Base-by-base conservation (phyloP, 2,329 filamentous ascomycete species). In the Penicillium sp. region DNA sequence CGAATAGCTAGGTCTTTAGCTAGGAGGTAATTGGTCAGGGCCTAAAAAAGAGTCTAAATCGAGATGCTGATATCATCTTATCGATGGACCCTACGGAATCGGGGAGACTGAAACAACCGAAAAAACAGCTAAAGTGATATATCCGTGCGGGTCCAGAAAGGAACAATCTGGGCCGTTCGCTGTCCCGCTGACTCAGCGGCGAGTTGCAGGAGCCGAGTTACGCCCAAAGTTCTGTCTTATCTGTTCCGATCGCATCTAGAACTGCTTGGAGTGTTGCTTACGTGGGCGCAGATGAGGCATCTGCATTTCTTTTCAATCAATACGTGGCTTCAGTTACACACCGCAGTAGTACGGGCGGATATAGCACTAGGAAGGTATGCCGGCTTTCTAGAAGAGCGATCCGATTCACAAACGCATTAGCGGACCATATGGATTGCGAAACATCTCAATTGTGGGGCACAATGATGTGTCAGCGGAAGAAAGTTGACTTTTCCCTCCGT, bases 381-480 rank as follows among this genome's bases (percentile, higher is more conserved):
- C 18, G 8, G 8, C 2, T 12, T 20, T 37, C 8, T 20, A 9
- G 15, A 18, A 33, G 15, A 37, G 33, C 18, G 18, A 8, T 20
- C 33, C 12, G 8, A 23, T 10, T 37, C 5, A 8, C 7, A 18
- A 20, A 8, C 20, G 15, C 7, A 37, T 37, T 4, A 7, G 3
- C n/a, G 3, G 33, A 37, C 3, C 6, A 35, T 2, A 35, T 18
- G 6, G 18, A 18, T 15, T 3, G n/a, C 15, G 9, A 28, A 28
- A 9, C 27, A 7, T 2, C 27, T 10, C 7, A 28, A 8, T 35
- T 18, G 6, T 33, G 5, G 15, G 31, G 15, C 15, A 7, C 6
- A 4, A 10, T 10, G 31, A 49, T 52, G 37, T 44, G 45, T 52
- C 44, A 52, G 49, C 49, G 49, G 49, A 52, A 48, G 23, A 18